Conservation (phyloP, 208 protist genomes). For the Spongospora subterranea region DNA sequence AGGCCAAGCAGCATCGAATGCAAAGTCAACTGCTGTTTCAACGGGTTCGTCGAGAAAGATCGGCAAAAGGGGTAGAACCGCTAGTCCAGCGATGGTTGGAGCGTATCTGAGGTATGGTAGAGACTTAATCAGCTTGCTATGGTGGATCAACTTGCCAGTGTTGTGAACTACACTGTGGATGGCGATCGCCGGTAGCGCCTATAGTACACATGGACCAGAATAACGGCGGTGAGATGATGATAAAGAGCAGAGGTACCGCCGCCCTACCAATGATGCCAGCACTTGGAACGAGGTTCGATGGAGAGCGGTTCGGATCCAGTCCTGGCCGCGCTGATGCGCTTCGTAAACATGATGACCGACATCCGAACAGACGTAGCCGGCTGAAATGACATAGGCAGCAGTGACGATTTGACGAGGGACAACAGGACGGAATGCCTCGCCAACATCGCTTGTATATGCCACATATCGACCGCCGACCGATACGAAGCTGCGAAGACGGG, state of each 20-base stretch:
- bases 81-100: neutral
- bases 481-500: neutral
- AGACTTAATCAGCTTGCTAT: neutral
- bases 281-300: conserved; percentile 1
- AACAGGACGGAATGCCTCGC: conserved; percentile 39
- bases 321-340: neutral
- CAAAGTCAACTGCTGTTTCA: neutral
- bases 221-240: neutral
- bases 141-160: neutral
- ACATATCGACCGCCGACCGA: neutral
- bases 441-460: neutral
- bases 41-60: conserved; percentile 10
- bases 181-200: conserved; percentile 35
- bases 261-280: conserved; percentile 16
- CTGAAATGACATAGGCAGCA: neutral
- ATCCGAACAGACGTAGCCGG: neutral
- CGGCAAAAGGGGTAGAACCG: neutral
- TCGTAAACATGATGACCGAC: neutral
- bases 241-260: neutral
- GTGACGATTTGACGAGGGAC: neutral
- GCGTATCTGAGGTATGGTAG: neutral
- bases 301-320: neutral
- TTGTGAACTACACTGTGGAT: neutral
- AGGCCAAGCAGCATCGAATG: neutral
- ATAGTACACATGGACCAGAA: too few relatives aligned